Base-by-base conservation (phyloP, 108 stramenopile genomes). In the Cyclotella sp. region DNA sequence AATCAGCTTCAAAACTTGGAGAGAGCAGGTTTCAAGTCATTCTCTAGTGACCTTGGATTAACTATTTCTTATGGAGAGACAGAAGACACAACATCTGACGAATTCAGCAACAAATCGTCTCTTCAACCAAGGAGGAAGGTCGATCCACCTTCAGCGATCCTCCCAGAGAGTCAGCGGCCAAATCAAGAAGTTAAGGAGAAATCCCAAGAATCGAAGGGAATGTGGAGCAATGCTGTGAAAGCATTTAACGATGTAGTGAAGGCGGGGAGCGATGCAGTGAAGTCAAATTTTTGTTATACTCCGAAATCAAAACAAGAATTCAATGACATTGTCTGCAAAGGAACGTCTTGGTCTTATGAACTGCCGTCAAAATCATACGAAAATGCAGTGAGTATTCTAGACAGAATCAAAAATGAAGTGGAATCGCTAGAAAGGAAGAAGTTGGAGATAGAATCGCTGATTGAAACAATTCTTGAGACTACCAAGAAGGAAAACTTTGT, bases 311-410 rank as follows among this genome's bases (percentile, higher is more conserved):
- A 59, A 15, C 16, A 27, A 43, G 57, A 28, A 45, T 71, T 71
- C 13, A 28, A 71, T 11, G 70, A 30, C 4, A 59, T 71, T 28
- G 34, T 59, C 0, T 12, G 19, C 4, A 29, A 22, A 24, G 69
- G 69, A 22, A 70, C 70, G 13, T 45, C 45, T 45, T 71, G 70
- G 70, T 71, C 58, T 19, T 58, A 39, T 24, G 70, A 71, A 55
- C 24, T 12, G 1, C 16, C 30, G n/a, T 63, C 10, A 16, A 26
- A 19, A 0, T 46, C 42, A 27, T 71, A 59, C 51, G 42, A 45
- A 34, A 44, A 42, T 27, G 70, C 70, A 28, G 41, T 60, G 43
- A 43, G 59, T 21, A 55, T 71, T 28, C 42, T 71, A 0, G 11
- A 29, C 22, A 58, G 51, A 24, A 16, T 71, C n/a, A 24, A 14